Evolutionary conservation across 2,329 filamentous ascomycete genomes (phyloP), one percentile per base, ranked within the genome.

Genomic region (Aureobasidium subglaciale): DNA sequence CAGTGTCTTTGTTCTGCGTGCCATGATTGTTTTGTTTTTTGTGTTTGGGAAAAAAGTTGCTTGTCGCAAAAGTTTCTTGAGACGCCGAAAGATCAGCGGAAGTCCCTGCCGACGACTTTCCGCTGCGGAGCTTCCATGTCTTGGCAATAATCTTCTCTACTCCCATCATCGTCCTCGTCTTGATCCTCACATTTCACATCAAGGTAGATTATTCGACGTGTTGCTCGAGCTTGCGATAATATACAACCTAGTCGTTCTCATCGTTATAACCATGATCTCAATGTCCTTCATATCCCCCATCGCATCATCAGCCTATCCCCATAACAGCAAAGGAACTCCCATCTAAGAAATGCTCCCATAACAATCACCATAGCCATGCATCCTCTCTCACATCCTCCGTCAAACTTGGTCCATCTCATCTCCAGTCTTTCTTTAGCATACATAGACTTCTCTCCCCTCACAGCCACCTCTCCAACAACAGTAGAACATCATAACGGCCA

Each of bases 61-160:
- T 55, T 29, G 50, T 55, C 50, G 50, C 50, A 55, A 55, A 54
- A 55, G 40, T 55, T 52, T 52, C 48, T 49, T 37, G 45, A 49
- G 32, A 37, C 22, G 30, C 48, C 34, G 34, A 40, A 40, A 40
- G 29, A 52, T 52, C 34, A 24, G 34, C 48, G 29, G 48, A 52
- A 49, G 45, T 49, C 45, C 45, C 45, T 49, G 45, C 45, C 48
- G 34, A 52, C 34, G 10, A 9, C 48, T 18, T 30, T 49, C 16
- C 30, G 43, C 22, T 40, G 48, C 34, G 34, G 48, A 52, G 48
- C 48, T 24, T 52, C 37, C 20, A 2, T 30, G 32, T 40, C 48
- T 52, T 52, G 48, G 48, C 48, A 30, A 11, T 7, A 7, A n/a
- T 3, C 34, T 37, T 35, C 32, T 35, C 6, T 10, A n/a, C n/a